A percentile compares a stretch with the other conserved stretches of the same genome.
Conservation (phyloP, 1,284 basidiomycete species). For the Albatrellus sp. region DNA sequence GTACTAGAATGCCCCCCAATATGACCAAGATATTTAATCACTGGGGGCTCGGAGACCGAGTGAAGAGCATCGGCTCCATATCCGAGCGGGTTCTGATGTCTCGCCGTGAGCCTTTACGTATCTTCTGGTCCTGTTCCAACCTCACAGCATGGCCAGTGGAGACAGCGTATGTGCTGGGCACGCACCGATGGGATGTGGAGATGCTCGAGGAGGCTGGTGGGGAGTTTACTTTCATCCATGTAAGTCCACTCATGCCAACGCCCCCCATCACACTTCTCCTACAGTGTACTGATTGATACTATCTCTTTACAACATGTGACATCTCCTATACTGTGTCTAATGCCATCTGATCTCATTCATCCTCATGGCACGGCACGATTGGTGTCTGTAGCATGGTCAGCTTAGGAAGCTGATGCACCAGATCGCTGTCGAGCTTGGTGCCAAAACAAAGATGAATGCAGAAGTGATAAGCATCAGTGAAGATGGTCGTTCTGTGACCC, state of each 20-base stretch:
- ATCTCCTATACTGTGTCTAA: not conserved
- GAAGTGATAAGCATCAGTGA: constrained; percentile 28
- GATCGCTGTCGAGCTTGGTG: constrained; percentile 31
- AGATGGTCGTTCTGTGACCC: constrained; percentile 17
- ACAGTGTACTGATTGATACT: too few species aligned
- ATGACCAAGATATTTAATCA: constrained; percentile 40
- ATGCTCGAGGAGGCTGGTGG: constrained; percentile 42
- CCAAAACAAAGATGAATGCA: constrained; percentile 25
- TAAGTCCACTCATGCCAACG: too few species aligned
- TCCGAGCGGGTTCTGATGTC: constrained; percentile 19
- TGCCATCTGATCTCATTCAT: too few species aligned
- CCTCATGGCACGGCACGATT: not conserved
- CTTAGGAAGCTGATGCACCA: constrained; percentile 27
- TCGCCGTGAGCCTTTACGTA: constrained; percentile 4
- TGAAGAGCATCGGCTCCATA: constrained; percentile 23
- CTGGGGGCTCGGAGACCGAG: constrained; percentile 36
- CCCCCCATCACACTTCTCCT: too few species aligned
- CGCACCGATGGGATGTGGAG: constrained; percentile 41
- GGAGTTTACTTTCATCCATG: constrained; percentile 37
- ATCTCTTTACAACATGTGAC: not conserved
- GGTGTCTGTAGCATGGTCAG: constrained; percentile 25
- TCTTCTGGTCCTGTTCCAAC: not conserved
- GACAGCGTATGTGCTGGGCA: constrained; percentile 34
- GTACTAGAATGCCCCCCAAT: constrained; percentile 41
- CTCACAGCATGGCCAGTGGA: constrained; percentile 20